phyloP scores from a whole-genome alignment of 2,329 filamentous ascomycete genomes.

The Hypoxylon sp. region DNA sequence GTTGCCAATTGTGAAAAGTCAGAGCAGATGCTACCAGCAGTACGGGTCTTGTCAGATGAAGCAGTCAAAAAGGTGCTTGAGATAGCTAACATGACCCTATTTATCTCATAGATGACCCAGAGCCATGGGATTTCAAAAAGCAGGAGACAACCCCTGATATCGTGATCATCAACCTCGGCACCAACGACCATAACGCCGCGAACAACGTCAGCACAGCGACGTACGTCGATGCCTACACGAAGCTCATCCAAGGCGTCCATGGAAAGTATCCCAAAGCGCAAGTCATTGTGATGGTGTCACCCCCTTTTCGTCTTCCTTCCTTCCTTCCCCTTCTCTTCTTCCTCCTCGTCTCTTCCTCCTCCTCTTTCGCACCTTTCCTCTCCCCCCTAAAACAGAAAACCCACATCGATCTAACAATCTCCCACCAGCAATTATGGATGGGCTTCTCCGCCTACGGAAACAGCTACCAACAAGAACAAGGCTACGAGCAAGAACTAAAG shows the following conservation, averaged over 20 bases:
- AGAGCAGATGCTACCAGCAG: not conserved
- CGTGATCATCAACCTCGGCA: slow-evolving; percentile 62
- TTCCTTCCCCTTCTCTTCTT: slow-evolving; percentile 25
- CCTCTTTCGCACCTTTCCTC: too few relatives aligned
- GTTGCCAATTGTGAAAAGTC: slow-evolving; percentile 37
- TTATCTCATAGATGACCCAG: slow-evolving; percentile 54
- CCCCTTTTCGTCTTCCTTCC: not conserved
- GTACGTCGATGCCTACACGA: slow-evolving; percentile 59
- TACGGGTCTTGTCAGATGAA: too few relatives aligned
- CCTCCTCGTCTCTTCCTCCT: slow-evolving; percentile 4
- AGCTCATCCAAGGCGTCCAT: slow-evolving; percentile 62
- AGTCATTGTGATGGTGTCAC: slow-evolving; percentile 59
- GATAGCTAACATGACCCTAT: not conserved
- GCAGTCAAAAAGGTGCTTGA: too few relatives aligned
- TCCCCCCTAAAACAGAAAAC: too few relatives aligned
- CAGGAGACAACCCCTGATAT: slow-evolving; percentile 59
- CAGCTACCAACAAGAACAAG: slow-evolving; percentile 61
- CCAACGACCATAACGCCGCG: slow-evolving; percentile 60
- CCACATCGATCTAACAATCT: too few relatives aligned
- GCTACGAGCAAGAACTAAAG: slow-evolving; percentile 65
- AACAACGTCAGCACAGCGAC: slow-evolving; percentile 57
- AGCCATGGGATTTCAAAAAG: slow-evolving; percentile 61
- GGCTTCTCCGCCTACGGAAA: slow-evolving; percentile 66
- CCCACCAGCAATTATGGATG: slow-evolving; percentile 59
- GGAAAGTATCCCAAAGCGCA: slow-evolving; percentile 62